Percentiles rank a stretch among this genome's conserved stretches.
Evolutionary conservation across 2,329 filamentous ascomycete genomes (phyloP).

Genomic region (Trichoderma sp.): DNA sequence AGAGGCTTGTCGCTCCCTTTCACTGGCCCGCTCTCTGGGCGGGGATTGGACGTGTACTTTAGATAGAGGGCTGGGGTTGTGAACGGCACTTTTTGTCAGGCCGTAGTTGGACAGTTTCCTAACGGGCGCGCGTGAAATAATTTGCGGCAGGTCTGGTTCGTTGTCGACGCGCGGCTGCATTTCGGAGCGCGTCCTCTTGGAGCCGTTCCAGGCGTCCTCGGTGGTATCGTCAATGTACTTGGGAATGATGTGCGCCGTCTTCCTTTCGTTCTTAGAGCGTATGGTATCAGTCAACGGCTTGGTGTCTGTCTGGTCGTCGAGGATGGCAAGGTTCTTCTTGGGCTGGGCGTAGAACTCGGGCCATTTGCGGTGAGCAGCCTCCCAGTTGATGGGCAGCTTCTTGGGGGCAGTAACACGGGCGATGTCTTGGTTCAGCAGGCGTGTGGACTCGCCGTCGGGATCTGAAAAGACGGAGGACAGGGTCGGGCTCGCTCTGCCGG

Average conservation of each 20-base stretch:
- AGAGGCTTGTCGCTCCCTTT: conserved; percentile 37
- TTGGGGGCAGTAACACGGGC: conserved; percentile 47
- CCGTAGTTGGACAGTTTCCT: conserved; percentile 36
- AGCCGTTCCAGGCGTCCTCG: conserved; percentile 46
- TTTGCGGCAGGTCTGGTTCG: conserved; percentile 54
- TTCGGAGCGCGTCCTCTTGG: conserved; percentile 50
- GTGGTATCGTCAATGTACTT: conserved; percentile 49
- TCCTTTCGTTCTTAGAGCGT: conserved; percentile 54
- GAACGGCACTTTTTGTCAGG: conserved; percentile 36
- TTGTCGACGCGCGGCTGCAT: conserved; percentile 60
- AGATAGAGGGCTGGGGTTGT: conserved; percentile 45
- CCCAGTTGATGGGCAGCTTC: conserved; percentile 50
- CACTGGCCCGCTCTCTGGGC: conserved; percentile 30
- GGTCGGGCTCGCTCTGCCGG: conserved; percentile 59
- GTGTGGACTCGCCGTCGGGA: conserved; percentile 59
- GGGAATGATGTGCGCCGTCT: conserved; percentile 31
- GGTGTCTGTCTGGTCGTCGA: conserved; percentile 43
- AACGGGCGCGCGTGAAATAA: conserved; percentile 48
- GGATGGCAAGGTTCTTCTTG: conserved; percentile 38
- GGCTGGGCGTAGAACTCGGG: conserved; percentile 55
- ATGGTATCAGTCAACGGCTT: conserved; percentile 43
- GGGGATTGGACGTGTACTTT: conserved; percentile 42
- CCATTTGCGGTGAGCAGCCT: conserved; percentile 55
- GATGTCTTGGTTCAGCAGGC: conserved; percentile 54
- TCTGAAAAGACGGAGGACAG: conserved; percentile 57